Evolutionary conservation across 148 eudicot genomes (phyloP), one percentile per base, ranked within the genome.

Genomic region (Nepenthes gracilis): DNA sequence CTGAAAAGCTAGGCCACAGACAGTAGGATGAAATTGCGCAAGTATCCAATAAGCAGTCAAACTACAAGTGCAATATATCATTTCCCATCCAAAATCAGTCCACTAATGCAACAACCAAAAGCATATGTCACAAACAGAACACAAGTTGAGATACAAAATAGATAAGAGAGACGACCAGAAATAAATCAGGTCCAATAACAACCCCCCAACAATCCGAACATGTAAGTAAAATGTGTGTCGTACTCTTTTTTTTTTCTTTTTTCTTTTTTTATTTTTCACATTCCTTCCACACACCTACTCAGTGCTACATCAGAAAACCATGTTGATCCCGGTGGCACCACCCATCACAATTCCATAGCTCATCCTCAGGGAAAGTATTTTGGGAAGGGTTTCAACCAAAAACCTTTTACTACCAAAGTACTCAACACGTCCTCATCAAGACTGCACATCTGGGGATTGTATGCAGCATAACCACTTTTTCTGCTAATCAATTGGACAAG

Each of bases 381-480:
- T 65, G 72, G 62, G 66, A 62, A 68, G 76, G 77, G 66, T 54
- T 57, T 64, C 61, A 62, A 61, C 54, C 59, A 65, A 67, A 55
- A 65, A 57, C 43, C 71, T 58, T 68, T 58, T 63, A 56, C 70
- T 54, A 65, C 62, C 60, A 60, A 50, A 34, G 38, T 12, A 13
- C 33, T 12, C 15, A 61, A 54, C 23, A 47, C 23, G 23, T 23
- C 23, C 67, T 59, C 60, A 61, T 88, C 82, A 85, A 77, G 85
- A 77, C 62, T 85, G 85, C 55, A 80, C 86, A 54, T 73, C 72
- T 32, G 89, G 92, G 57, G 76, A 71, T 67, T 78, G 78, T 67
- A 80, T 66, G 68, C 96, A 88, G 83, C 96, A 88, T 59, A 82
- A 64, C 91, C 91, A 88, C 66, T 79, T 83, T 69, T 85, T 88